Base-by-base conservation (phyloP, 495 filamentous ascomycete species). In the Talaromyces thailandensis region DNA sequence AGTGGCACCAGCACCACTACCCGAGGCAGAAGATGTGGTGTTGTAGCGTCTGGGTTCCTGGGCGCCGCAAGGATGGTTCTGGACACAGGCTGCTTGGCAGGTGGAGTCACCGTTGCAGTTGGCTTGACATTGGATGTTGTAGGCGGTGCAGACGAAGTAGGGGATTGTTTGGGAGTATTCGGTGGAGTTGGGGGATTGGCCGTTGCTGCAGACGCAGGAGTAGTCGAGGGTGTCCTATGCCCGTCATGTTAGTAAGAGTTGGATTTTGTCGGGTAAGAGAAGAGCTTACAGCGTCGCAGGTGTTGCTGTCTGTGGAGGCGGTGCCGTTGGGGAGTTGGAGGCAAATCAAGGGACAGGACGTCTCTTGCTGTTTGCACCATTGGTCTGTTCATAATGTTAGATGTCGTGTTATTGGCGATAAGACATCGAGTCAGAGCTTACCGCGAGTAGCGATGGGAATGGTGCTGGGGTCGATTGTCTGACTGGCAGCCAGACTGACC, bases 81-180 rank as follows among this genome's bases (percentile, higher is more conserved):
- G 68, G 64, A 86, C 84, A 80, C 92, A 96, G 25, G 71, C 61
- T 51, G 74, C 75, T 52, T 85, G 76, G 68, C 91, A 96, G 37
- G 64, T 32, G 62, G 81, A 84, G 71, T 89, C 73, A 35, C 72
- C 70, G 12, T 53, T 60, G 75, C 92, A 95, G 59, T 65, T 73
- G 7, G 64, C 67, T 3, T 89, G 87, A 69, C 91, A 96, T 65
- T 93, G 78, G 70, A 76, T 85, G 66, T 84, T 86, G 73, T 81
- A 82, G 70, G 88, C 81, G 14, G 82, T 84, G 82, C 92, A 96
- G 64, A 87, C 78, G 76, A 85, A 92, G 82, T 88, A 96, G 7
- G 92, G 90, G 29, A 96, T 82, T 5, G 92, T 96, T 69, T 89
- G 82, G 23, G 89, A 89, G 81, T 89, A 96, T 71, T 96, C 81